These are phyloP conservation scores for Erodium trifolium DNA, from an alignment of 441 rosid species.

Conservation along the genomic window DNA sequence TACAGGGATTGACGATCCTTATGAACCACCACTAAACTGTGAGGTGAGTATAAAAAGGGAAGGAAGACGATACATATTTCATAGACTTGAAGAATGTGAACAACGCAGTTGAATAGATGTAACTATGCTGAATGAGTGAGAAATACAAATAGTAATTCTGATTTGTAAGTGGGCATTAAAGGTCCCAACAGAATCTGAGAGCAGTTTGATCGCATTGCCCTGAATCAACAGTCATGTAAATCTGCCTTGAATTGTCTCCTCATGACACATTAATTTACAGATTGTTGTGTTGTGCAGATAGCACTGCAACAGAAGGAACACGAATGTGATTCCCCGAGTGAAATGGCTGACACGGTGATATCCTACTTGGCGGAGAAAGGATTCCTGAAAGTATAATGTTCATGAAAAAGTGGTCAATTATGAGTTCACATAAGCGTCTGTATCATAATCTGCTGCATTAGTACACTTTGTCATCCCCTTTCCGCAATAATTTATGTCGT, in stretches of 20 bases:
- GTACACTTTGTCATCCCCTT: constrained; percentile 9
- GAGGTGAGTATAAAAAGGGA: constrained; percentile 34
- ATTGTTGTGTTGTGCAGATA: constrained; percentile 38
- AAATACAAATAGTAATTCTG: background rate
- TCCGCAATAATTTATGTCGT: constrained; percentile 12
- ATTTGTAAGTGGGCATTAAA: background rate
- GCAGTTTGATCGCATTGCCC: background rate
- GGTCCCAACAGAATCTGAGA: background rate
- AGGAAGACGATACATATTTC: constrained; percentile 10
- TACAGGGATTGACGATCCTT: constrained; percentile 63
- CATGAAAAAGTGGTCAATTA: background rate
- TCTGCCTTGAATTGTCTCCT: background rate
- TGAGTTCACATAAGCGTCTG: constrained; percentile 7
- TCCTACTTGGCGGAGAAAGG: constrained; percentile 59
- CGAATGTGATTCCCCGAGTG: constrained; percentile 37
- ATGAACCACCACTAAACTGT: constrained; percentile 56
- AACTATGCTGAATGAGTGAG: background rate
- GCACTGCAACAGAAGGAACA: constrained; percentile 30
- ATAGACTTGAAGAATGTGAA: background rate
- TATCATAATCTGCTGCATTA: background rate
- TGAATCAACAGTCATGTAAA: background rate
- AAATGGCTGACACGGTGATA: constrained; percentile 61
- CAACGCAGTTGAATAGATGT: constrained; percentile 7
- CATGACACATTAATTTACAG: no score
- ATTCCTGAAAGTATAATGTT: constrained; percentile 41